Base-by-base conservation (phyloP, 1,284 basidiomycete genomes). In the Vanrija sp. region DNA sequence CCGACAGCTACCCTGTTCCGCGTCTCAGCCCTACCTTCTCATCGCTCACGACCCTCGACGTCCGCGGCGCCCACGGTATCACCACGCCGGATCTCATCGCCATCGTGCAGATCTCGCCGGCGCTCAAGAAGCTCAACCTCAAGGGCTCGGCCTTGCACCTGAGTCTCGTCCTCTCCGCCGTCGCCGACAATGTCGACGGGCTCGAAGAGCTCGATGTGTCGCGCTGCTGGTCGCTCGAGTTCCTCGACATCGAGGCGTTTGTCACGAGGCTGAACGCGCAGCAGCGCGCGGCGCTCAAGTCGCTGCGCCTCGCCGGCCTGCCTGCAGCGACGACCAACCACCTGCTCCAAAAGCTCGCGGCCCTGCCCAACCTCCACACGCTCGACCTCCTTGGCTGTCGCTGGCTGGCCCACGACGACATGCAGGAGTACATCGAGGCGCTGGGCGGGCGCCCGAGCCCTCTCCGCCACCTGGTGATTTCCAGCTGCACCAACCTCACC, bases 381-480 rank as follows among this genome's bases (percentile, higher is more conserved):
- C 78, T 96, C 9, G 90, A 95, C 70, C 75, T 93, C 47, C 88
- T 84, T 71, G 85, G 87, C 62, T 82, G 83, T 49, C 43, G 45
- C 14, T 56, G 54, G 54, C 54, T 59, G 4, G 44, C 42, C 45
- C 20, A 25, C 18, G 18, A 24, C 18, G 58, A 59, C 19, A 43
- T 59, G 8, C 20, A 44, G 18, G 78, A 78, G 24, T 81, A 84
- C 46, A 71, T 95, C 54, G 36, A 47, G 10, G 51, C 52, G 16
- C 47, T 57, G 23, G 54, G 51, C 20, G 41, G 27, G 23, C 2
- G 14, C 22, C 15, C 37, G 18, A 44, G 87, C 1, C 75, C 78
- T 35, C 80, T 96, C 43, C 80, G 83, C n/a, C 89, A 92, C 68
- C 78, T 96, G 35, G 83, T 81, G 39, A 72, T 97, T 20, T 90